These are phyloP conservation scores for Fusarium nygamai DNA, from an alignment of 2,329 filamentous ascomycete genomes.

Conservation along the genomic window DNA sequence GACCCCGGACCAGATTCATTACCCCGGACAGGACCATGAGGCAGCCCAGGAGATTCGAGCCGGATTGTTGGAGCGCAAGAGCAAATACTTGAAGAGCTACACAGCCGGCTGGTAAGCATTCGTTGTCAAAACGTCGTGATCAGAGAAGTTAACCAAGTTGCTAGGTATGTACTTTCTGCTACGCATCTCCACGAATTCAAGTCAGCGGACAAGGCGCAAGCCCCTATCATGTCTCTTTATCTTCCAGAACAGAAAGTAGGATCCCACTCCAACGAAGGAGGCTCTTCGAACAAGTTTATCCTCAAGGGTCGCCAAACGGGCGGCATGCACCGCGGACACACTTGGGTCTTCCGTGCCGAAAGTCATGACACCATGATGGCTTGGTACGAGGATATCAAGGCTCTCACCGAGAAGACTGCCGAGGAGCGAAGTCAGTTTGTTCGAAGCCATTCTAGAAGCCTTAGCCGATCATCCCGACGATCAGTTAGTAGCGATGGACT, in stretches of 20 bases:
- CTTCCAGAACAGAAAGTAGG: conserved; percentile 95
- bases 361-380: conserved; percentile 95
- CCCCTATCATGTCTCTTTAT: conserved; percentile 95
- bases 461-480: conserved; percentile 72
- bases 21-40: conserved; percentile 88
- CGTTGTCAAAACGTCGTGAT: neutral
- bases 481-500: conserved; percentile 80
- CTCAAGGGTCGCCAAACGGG: conserved; percentile 96
- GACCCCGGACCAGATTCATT: conserved; percentile 83
- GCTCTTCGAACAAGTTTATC: conserved; percentile 96
- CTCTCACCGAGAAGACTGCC: conserved; percentile 85
- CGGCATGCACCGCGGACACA: conserved; percentile 84
- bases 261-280: conserved; percentile 83
- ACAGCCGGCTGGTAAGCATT: conserved; percentile 85
- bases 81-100: conserved; percentile 98
- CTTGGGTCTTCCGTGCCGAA: conserved; percentile 77
- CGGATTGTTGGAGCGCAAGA: conserved; percentile 94
- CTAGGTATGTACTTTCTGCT: conserved; percentile 92
- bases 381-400: conserved; percentile 94
- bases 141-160: conserved; percentile 6
- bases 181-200: conserved; percentile 99
- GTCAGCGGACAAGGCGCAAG: conserved; percentile 91
- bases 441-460: conserved; percentile 79
- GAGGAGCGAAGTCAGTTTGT: conserved; percentile 91
- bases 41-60: conserved; percentile 85